Evolutionary conservation across 202 grass and related monocot genomes (phyloP), one percentile per base, ranked within the genome.

Genomic region (Eragrostis tef): DNA sequence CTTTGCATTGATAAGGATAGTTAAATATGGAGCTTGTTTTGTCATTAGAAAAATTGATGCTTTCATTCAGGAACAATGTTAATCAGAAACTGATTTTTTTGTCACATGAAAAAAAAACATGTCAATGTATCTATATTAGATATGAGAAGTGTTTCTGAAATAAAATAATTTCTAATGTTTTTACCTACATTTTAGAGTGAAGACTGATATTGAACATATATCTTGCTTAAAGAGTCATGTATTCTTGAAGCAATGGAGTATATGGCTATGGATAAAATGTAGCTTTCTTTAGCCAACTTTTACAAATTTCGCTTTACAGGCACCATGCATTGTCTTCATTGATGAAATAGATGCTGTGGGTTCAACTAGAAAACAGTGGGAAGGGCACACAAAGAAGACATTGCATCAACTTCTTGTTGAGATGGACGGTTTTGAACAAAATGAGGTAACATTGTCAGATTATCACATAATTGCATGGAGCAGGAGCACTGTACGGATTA

Each of bases 361-460:
- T 79, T 99, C 97, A 53, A 99, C 91, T 65, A 96, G 97, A 86
- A 99, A 99, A 78, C 97, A 96, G 87, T 99, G 97, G 97, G 97
- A 99, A 87, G 97, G 97, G 15, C 97, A 99, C 74, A 99, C 97
- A 65, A 99, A 99, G 79, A 99, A 99, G 87, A 99, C 97, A 54
- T 85, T 99, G 80, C 97, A 99, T 96, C 97, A 99, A 72, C 90
- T 99, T 76, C 97, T 99, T 82, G 97, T 99, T 43, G 97, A 99
- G 89, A 99, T 99, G 97, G 97, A 99, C 67, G 97, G 97, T 50
- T 99, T 99, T 90, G 97, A 99, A 84, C 93, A 99, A 85, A 99
- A 99, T 57, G 97, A 99, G 90, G 97, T 99, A 68, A 81, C 19
- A 51, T 78, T 29, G 10, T 54, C 54, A 69, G 45, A 22, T 41